A percentile compares a stretch with the other conserved stretches of the same genome.
phyloP scores from a whole-genome alignment of 2,329 filamentous ascomycete species.

The Pseudogymnoascus sp. region DNA sequence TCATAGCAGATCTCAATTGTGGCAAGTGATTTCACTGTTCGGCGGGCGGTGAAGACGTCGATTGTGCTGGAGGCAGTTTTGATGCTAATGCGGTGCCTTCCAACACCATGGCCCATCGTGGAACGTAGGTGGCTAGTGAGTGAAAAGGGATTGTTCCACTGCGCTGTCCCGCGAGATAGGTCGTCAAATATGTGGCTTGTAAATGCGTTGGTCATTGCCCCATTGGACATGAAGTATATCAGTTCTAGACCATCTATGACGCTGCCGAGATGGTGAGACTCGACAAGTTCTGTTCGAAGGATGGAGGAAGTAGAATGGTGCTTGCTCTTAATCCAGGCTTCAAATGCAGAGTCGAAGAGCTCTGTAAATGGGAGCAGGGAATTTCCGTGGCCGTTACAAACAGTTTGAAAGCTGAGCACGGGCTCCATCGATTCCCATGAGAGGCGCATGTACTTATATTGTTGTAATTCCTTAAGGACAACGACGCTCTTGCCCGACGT shows the following conservation, averaged over 20 bases:
- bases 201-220: constrained; percentile 58
- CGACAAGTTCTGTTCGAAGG: constrained; percentile 59
- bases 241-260: constrained; percentile 60
- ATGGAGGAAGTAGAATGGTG: constrained; percentile 61
- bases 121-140: constrained; percentile 71
- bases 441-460: constrained; percentile 34
- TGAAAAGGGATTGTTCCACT: constrained; percentile 76
- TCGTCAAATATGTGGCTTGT: constrained; percentile 65
- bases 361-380: constrained; percentile 63
- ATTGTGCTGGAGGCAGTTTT: constrained; percentile 38
- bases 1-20: constrained; percentile 60
- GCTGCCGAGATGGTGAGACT: constrained; percentile 58
- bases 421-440: constrained; percentile 34
- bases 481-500: constrained; percentile 83
- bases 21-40: constrained; percentile 56
- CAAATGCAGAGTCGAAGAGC: constrained; percentile 63
- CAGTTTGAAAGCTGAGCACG: constrained; percentile 47
- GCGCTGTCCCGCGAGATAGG: constrained; percentile 51
- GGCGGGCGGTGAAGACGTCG: constrained; percentile 40
- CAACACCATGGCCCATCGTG: constrained; percentile 52
- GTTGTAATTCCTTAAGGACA: constrained; percentile 66
- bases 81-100: constrained; percentile 56
- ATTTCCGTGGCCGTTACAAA: constrained; percentile 41
- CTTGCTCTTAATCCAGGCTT: constrained; percentile 68
- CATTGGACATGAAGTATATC: constrained; percentile 72